phyloP scores from a whole-genome alignment of 2,329 filamentous ascomycete genomes.

The Ophiobolus disseminans region DNA sequence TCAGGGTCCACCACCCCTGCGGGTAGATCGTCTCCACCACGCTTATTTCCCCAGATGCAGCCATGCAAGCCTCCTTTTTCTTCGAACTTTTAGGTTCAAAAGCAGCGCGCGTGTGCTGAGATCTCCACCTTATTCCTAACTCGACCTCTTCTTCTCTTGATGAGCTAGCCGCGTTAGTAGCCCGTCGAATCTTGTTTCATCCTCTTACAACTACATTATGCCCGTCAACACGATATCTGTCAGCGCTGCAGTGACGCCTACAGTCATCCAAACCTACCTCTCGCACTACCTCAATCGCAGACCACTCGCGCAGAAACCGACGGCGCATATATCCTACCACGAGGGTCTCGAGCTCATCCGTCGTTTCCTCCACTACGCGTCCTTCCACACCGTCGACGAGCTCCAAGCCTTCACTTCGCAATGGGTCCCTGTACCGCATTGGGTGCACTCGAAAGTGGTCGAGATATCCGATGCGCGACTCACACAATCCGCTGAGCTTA shows the following conservation, averaged over 20 bases:
- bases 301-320: slow-evolving; percentile 77
- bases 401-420: slow-evolving; percentile 89
- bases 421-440: slow-evolving; percentile 87
- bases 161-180: no score
- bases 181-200: no score
- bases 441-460: slow-evolving; percentile 80
- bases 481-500: slow-evolving; percentile 66
- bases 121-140: no score
- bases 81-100: no score
- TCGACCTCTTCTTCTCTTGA: no score
- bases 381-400: slow-evolving; percentile 90
- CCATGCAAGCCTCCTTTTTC: no score
- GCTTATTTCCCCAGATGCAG: no score
- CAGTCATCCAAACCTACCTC: slow-evolving; percentile 83
- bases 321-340: slow-evolving; percentile 90
- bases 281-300: slow-evolving; percentile 89
- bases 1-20: no score
- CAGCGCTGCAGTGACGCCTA: slow-evolving; percentile 83
- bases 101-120: no score
- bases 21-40: no score
- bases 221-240: slow-evolving; percentile 81
- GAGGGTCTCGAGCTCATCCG: slow-evolving; percentile 88
- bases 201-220: slow-evolving; percentile 52
- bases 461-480: slow-evolving; percentile 70
- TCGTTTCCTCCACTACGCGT: slow-evolving; percentile 82